Conservation (phyloP, 768 basidiomycete genomes). For the Hebeloma cylindrosporum region DNA sequence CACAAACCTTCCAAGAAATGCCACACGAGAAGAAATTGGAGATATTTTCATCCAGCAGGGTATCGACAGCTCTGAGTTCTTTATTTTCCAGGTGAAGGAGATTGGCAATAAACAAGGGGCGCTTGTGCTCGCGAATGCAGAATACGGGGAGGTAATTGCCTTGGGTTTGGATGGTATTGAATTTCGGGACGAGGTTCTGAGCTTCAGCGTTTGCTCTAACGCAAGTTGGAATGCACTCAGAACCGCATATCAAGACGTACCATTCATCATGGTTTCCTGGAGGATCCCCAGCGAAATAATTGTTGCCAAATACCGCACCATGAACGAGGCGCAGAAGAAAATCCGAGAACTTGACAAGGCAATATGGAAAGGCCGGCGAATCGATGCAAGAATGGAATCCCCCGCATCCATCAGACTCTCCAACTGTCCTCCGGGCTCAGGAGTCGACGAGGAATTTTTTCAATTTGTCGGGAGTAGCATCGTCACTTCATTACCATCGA, state of each 20-base stretch:
- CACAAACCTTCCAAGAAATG: constrained; percentile 43
- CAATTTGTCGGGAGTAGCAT: constrained; percentile 30
- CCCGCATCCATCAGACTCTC: constrained; percentile 43
- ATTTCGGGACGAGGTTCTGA: constrained; percentile 43
- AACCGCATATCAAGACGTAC: constrained; percentile 28
- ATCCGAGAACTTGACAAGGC: constrained; percentile 36
- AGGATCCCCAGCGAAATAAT: constrained; percentile 44
- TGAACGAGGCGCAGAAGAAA: constrained; percentile 33
- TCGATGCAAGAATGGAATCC: constrained; percentile 48
- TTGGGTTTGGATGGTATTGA: constrained; percentile 47
- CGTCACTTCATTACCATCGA: constrained; percentile 8
- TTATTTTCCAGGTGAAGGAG: constrained; percentile 19
- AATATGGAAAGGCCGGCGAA: constrained; percentile 38
- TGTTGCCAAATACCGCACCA: constrained; percentile 41
- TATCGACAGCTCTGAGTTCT: constrained; percentile 35
- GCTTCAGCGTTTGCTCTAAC: constrained; percentile 42
- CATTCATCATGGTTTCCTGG: constrained; percentile 54
- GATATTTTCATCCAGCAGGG: constrained; percentile 46
- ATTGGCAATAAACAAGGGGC: constrained; percentile 35
- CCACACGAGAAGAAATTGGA: constrained; percentile 38
- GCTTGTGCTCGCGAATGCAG: constrained; percentile 40
- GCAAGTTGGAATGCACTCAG: constrained; percentile 44
- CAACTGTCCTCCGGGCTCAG: constrained; percentile 35
- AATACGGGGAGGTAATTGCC: constrained; percentile 41
- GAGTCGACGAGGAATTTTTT: constrained; percentile 23